Base-by-base conservation (phyloP, 257 asterid species). In the Salvia miltiorrhiza region DNA sequence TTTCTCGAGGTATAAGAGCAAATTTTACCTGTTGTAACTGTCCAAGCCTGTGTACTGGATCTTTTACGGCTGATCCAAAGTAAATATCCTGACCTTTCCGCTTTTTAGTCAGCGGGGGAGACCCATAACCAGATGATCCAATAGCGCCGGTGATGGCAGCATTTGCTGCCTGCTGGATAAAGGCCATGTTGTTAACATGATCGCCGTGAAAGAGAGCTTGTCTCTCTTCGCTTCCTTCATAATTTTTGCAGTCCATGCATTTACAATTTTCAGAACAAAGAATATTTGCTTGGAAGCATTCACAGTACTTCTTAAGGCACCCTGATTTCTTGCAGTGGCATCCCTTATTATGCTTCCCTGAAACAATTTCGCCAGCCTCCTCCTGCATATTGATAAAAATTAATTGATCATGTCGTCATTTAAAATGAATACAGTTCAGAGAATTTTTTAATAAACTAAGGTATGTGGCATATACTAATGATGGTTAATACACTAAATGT, bases 281-380 rank as follows among this genome's bases (percentile, higher is more conserved):
- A 77, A 92, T 87, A 76, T 87, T 92, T 68, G 96, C 98, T 73
- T 92, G 98, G 80, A 92, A 89, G 80, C 98, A 92, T 71, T 92
- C 94, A 66, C 98, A 92, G 78, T 92, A 89, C 89, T 89, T 89
- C 76, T 89, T 92, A 75, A 92, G 98, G 76, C 98, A 92, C 19
- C 97, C 97, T 52, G 96, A 92, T 78, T 92, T 92, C 87, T 92
- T 92, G 81, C 98, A 92, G 77, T 89, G 95, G 45, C 96, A 92
- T 78, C 98, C 98, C 79, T 92, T 92, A 78, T 89, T 89, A 76
- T 92, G 98, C 76, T 84, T 89, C 67, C 77, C 98, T 28, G 85
- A 66, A 73, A 85, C 50, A 65, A 76, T 88, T 53, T 92, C 81
- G 13, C 86, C 87, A 61, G 69, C 71, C 62, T 88, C 95, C 75